Conservation (phyloP, 495 filamentous ascomycete genomes). For the Neurospora africana region DNA sequence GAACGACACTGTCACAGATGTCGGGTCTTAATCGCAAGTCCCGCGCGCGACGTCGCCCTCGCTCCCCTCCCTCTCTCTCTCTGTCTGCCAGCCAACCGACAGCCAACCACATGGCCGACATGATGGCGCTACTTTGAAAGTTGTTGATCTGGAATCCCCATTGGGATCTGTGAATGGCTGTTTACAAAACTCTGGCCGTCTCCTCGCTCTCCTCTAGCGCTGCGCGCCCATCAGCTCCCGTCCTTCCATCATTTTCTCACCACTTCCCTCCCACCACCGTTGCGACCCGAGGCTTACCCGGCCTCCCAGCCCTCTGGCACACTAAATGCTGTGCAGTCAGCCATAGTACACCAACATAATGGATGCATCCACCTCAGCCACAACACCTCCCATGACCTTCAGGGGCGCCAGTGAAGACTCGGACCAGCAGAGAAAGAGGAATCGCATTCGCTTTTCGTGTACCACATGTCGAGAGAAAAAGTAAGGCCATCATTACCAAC, state of each 20-base stretch:
- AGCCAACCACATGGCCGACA: background rate
- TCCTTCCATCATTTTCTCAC: background rate
- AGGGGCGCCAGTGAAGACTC: background rate
- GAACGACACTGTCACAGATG: too few relatives aligned
- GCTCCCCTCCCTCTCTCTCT: too few relatives aligned
- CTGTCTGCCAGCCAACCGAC: background rate
- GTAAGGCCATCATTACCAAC: conserved; percentile 19
- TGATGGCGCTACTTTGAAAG: background rate
- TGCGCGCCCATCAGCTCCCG: background rate
- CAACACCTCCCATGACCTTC: background rate
- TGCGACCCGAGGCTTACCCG: background rate
- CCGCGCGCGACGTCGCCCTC: too few relatives aligned
- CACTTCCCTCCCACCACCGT: background rate
- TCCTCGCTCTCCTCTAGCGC: background rate
- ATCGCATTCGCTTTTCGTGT: conserved; percentile 43
- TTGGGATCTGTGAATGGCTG: background rate
- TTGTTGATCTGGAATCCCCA: background rate
- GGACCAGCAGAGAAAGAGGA: conserved; percentile 33
- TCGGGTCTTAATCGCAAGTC: too few relatives aligned
- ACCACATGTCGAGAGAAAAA: conserved; percentile 43
- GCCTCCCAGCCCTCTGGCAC: background rate
- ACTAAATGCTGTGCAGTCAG: background rate
- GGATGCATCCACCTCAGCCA: background rate
- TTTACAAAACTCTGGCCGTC: background rate
- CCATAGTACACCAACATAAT: too few relatives aligned